Conservation (phyloP, 352 stramenopile species). For the Globisporangium cylindrosporum region DNA sequence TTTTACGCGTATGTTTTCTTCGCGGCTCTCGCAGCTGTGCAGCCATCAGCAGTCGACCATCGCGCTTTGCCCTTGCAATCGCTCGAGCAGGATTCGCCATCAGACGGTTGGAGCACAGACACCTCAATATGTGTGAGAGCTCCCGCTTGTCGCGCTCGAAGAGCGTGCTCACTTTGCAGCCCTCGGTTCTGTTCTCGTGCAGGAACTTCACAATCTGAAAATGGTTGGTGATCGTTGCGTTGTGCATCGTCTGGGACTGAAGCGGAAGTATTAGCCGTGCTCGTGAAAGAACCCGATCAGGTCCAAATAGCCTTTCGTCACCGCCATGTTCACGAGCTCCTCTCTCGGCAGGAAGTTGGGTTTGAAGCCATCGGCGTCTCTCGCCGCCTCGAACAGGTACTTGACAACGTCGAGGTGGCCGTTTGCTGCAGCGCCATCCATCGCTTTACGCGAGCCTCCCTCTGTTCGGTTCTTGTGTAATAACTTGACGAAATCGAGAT, state of each 20-base stretch:
- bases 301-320: not conserved
- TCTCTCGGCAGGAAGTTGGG: not conserved
- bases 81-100: not conserved
- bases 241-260: slow-evolving; percentile 5
- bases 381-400: not conserved
- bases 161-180: slow-evolving; percentile 8
- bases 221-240: slow-evolving; percentile 1
- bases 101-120: not conserved
- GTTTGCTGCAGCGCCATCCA: too few species aligned
- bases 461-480: too few species aligned
- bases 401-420: not conserved
- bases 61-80: not conserved
- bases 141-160: not conserved
- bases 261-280: slow-evolving; percentile 1
- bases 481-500: too few species aligned
- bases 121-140: not conserved
- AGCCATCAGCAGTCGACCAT: not conserved
- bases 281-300: slow-evolving; percentile 12
- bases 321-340: slow-evolving; percentile 7
- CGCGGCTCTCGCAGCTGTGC: not conserved
- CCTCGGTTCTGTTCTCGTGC: slow-evolving; percentile 2
- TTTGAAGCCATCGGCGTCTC: not conserved
- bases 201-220: slow-evolving; percentile 11
- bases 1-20: not conserved
- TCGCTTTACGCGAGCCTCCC: too few species aligned